These are phyloP conservation scores for Thelephora aurantiotincta DNA, from an alignment of 768 basidiomycete species.

Conservation along the genomic window DNA sequence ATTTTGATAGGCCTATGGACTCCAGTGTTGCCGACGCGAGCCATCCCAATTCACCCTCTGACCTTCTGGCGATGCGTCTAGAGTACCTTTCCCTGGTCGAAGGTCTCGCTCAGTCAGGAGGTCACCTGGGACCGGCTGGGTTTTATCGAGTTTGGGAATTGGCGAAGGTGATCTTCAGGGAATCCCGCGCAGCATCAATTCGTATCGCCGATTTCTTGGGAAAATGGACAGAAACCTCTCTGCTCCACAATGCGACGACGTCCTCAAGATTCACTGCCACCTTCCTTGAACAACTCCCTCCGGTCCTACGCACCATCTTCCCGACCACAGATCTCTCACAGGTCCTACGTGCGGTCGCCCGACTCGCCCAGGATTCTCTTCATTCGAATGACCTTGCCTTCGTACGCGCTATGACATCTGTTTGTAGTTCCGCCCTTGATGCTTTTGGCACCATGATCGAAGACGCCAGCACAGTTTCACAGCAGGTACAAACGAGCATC, in stretches of 20 bases:
- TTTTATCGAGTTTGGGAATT: slow-evolving; percentile 39
- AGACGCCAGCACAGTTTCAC: not conserved
- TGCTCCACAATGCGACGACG: slow-evolving; percentile 27
- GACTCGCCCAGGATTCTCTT: slow-evolving; percentile 27
- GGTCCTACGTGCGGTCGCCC: slow-evolving; percentile 35
- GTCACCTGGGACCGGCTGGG: slow-evolving; percentile 23
- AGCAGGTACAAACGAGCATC: slow-evolving; percentile 15
- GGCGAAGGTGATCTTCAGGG: slow-evolving; percentile 40
- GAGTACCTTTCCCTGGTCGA: slow-evolving; percentile 48
- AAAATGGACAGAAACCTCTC: slow-evolving; percentile 32
- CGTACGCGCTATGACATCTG: slow-evolving; percentile 19
- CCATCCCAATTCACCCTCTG: slow-evolving; percentile 29
- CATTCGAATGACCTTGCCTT: slow-evolving; percentile 43
- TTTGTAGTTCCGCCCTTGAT: slow-evolving; percentile 22
- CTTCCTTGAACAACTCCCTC: slow-evolving; percentile 40
- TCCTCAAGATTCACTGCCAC: slow-evolving; percentile 31
- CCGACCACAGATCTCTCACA: slow-evolving; percentile 40
- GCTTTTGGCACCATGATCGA: slow-evolving; percentile 10
- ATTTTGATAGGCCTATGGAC: not conserved
- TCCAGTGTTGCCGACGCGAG: slow-evolving; percentile 1
- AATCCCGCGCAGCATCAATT: slow-evolving; percentile 24
- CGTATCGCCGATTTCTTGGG: slow-evolving; percentile 37
- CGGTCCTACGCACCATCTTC: slow-evolving; percentile 38
- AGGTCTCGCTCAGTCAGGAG: slow-evolving; percentile 36
- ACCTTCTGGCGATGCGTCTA: slow-evolving; percentile 41